phyloP scores from a whole-genome alignment of 1,284 basidiomycete genomes.

The Rhodotorula sp. region DNA sequence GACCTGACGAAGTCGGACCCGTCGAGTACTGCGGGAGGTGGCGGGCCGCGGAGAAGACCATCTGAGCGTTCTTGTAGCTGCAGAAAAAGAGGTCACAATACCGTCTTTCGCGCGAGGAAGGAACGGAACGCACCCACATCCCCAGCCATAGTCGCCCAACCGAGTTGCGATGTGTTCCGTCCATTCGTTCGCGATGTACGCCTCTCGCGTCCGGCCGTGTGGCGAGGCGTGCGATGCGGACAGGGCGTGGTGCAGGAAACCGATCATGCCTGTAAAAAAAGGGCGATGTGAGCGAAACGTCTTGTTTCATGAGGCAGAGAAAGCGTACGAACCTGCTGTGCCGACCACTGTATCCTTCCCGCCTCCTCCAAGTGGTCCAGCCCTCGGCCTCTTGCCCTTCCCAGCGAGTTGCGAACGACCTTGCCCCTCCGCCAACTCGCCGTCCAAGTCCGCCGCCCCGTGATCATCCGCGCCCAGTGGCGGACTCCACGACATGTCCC shows the following conservation, averaged over 20 bases:
- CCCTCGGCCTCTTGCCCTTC: background rate
- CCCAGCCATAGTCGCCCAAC: constrained; percentile 37
- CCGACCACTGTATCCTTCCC: background rate
- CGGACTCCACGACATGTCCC: background rate
- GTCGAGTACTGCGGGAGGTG: constrained; percentile 30
- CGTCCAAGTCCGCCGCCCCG: background rate
- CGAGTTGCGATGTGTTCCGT: constrained; percentile 30
- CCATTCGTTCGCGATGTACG: constrained; percentile 18
- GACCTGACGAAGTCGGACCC: background rate
- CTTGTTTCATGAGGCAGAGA: background rate
- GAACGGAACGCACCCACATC: constrained; percentile 29
- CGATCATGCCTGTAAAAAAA: constrained; percentile 10
- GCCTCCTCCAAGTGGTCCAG: background rate
- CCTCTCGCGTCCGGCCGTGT: constrained; percentile 14
- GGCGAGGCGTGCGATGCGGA: constrained; percentile 6
- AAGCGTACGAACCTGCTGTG: background rate
- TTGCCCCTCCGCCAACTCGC: background rate
- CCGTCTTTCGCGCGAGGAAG: background rate
- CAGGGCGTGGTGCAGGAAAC: background rate
- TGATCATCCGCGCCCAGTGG: background rate
- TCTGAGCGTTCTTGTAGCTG: constrained; percentile 44
- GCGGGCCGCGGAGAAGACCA: constrained; percentile 41
- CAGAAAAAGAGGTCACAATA: no score
- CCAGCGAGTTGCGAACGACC: no score
- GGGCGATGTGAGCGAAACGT: background rate